A percentile compares a stretch with the other conserved stretches of the same genome.
These are phyloP conservation scores for Nepenthes alata DNA, from an alignment of 179 eudicot genomes.

Conservation along the genomic window DNA sequence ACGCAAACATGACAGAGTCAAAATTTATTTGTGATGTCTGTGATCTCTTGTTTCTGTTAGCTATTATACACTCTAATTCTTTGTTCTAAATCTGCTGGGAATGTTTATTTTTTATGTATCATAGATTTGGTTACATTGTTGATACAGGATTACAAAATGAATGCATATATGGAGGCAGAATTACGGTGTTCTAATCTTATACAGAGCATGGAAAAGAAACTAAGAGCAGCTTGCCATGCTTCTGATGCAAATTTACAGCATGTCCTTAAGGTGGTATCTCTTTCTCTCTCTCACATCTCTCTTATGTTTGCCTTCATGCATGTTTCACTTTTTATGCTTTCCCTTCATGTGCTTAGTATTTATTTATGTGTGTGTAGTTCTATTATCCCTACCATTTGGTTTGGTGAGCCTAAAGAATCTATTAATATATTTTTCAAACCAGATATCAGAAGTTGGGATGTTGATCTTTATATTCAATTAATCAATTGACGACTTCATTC, in stretches of 20 bases:
- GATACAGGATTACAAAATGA: slow-evolving; percentile 70
- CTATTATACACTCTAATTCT: background rate
- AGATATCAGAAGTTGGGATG: too few relatives aligned
- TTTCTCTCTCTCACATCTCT: background rate
- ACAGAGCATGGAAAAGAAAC: slow-evolving; percentile 77
- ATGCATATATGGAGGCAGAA: slow-evolving; percentile 79
- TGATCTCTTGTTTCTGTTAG: background rate
- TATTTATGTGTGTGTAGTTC: too few relatives aligned
- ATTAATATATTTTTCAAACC: too few relatives aligned
- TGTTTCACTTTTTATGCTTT: background rate
- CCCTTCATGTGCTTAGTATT: background rate
- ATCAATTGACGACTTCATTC: too few relatives aligned
- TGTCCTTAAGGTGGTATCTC: slow-evolving; percentile 42
- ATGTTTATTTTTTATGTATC: background rate
- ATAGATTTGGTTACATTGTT: slow-evolving; percentile 4
- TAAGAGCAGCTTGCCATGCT: slow-evolving; percentile 69
- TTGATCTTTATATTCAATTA: too few relatives aligned
- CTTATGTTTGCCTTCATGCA: background rate
- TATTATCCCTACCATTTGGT: too few relatives aligned
- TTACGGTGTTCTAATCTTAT: slow-evolving; percentile 58
- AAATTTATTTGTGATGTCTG: background rate
- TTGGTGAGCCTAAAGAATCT: too few relatives aligned
- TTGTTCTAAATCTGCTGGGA: background rate
- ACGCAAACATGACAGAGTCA: background rate
- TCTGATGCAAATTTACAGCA: slow-evolving; percentile 63